Evolutionary conservation across 768 basidiomycete genomes (phyloP).

Genomic region (Lactarius akahatsu): DNA sequence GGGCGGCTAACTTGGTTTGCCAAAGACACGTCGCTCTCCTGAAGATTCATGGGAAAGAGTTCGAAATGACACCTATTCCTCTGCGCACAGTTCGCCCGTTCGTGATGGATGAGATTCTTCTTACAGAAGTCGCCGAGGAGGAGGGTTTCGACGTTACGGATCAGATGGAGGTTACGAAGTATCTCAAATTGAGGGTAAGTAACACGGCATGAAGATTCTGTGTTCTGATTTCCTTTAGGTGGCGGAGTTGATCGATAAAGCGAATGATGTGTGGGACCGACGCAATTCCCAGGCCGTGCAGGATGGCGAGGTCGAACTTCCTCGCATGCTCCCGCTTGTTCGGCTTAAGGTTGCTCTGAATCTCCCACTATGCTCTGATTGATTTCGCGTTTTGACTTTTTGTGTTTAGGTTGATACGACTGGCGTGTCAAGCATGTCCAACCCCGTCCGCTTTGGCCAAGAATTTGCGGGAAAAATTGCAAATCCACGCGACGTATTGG

Average conservation of each 20-base stretch:
- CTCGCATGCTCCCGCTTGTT: constrained; percentile 81
- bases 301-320: constrained; percentile 60
- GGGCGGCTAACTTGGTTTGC: constrained; percentile 5
- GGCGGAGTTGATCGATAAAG: constrained; percentile 73
- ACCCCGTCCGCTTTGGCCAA: constrained; percentile 95
- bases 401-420: constrained; percentile 77
- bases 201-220: constrained; percentile 13
- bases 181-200: constrained; percentile 65
- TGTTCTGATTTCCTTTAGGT: constrained; percentile 49
- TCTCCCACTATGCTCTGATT: not conserved
- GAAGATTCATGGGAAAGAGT: constrained; percentile 85
- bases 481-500: constrained; percentile 90
- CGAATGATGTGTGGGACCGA: constrained; percentile 76
- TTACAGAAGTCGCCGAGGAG: constrained; percentile 77
- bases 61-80: constrained; percentile 79
- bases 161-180: constrained; percentile 81
- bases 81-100: constrained; percentile 94
- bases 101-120: constrained; percentile 76
- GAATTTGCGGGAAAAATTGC: constrained; percentile 89
- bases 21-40: constrained; percentile 87
- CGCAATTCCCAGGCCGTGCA: constrained; percentile 60
- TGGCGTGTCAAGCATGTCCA: constrained; percentile 86
- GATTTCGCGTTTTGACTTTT: not conserved
- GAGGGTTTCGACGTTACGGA: constrained; percentile 75
- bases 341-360: constrained; percentile 65